Evolutionary conservation across 768 basidiomycete genomes (phyloP).

Genomic region (Calocybe cyanea): DNA sequence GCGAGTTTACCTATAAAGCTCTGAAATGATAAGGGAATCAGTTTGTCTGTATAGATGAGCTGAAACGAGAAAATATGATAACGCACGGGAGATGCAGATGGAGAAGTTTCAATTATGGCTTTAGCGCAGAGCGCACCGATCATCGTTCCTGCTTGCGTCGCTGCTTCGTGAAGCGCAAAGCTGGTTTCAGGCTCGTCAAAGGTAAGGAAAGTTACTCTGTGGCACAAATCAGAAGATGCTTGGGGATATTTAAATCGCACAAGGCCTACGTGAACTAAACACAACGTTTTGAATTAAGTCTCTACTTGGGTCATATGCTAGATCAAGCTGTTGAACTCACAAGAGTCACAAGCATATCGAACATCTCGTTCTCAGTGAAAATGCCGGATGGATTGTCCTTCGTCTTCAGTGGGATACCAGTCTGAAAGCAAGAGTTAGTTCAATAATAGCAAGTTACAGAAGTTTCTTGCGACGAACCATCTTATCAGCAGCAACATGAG

Average conservation of each 20-base stretch:
- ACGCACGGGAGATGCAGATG: conserved; percentile 24
- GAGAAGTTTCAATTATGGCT: conserved; percentile 22
- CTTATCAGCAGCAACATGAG: conserved; percentile 37
- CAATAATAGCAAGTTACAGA: not conserved
- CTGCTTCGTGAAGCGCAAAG: conserved; percentile 27
- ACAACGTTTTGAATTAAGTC: not conserved
- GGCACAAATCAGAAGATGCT: not conserved
- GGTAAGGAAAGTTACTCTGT: conserved; percentile 23
- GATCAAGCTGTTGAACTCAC: conserved; percentile 19
- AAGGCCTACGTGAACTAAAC: conserved; percentile 12
- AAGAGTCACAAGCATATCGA: conserved; percentile 36
- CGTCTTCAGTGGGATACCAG: conserved; percentile 45
- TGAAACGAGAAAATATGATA: not conserved
- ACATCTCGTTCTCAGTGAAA: conserved; percentile 44
- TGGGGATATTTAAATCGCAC: too few species aligned
- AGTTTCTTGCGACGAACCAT: conserved; percentile 23
- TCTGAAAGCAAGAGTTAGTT: conserved; percentile 19
- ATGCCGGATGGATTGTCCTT: conserved; percentile 37
- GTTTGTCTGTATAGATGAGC: not conserved
- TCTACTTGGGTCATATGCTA: too few species aligned
- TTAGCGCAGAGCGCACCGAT: conserved; percentile 30
- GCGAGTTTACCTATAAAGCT: conserved; percentile 7
- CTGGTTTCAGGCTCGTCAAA: conserved; percentile 28
- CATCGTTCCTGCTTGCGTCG: conserved; percentile 24
- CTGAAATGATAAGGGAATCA: conserved; percentile 1